phyloP scores from a whole-genome alignment of 2,329 filamentous ascomycete genomes.

The Diplodia mutila region DNA sequence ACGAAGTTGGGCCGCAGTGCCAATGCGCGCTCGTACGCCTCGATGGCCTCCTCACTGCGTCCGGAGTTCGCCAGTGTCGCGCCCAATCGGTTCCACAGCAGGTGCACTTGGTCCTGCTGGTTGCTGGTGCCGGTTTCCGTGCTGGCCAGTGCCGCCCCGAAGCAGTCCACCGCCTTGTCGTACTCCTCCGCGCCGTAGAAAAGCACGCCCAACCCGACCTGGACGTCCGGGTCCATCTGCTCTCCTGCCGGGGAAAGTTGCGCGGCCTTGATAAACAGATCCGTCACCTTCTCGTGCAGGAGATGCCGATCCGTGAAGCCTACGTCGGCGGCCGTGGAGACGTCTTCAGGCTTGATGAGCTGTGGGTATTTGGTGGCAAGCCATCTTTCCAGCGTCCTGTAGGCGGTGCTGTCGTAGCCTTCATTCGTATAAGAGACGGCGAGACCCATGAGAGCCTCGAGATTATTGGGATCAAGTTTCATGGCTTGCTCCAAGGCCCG shows the following conservation, averaged over 20 bases:
- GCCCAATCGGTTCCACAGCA: constrained; percentile 96
- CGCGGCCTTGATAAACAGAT: constrained; percentile 88
- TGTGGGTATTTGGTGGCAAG: constrained; percentile 91
- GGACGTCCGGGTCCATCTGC: constrained; percentile 97
- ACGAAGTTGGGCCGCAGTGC: constrained; percentile 94
- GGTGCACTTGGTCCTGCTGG: constrained; percentile 81
- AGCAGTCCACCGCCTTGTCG: constrained; percentile 98
- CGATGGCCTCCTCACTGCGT: constrained; percentile 92
- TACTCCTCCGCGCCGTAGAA: constrained; percentile 99
- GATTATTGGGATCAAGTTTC: constrained; percentile 83
- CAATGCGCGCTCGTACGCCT: constrained; percentile 91
- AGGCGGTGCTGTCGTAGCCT: constrained; percentile 95
- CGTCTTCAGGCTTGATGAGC: constrained; percentile 64
- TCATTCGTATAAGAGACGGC: constrained; percentile 98
- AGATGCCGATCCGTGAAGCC: constrained; percentile 92
- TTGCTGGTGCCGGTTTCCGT: constrained; percentile 84
- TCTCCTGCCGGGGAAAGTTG: constrained; percentile 89
- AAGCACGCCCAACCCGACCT: constrained; percentile 92
- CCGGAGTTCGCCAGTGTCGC: constrained; percentile 95
- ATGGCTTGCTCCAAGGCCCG: constrained; percentile 89
- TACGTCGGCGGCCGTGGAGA: constrained; percentile 78
- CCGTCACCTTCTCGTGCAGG: constrained; percentile 87
- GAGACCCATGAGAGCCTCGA: constrained; percentile 89
- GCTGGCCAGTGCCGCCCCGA: constrained; percentile 84
- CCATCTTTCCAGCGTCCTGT: constrained; percentile 95